Evolutionary conservation across 345 rosid genomes (phyloP), one percentile per base, ranked within the genome.

Genomic region (Lagerstroemia speciosa): DNA sequence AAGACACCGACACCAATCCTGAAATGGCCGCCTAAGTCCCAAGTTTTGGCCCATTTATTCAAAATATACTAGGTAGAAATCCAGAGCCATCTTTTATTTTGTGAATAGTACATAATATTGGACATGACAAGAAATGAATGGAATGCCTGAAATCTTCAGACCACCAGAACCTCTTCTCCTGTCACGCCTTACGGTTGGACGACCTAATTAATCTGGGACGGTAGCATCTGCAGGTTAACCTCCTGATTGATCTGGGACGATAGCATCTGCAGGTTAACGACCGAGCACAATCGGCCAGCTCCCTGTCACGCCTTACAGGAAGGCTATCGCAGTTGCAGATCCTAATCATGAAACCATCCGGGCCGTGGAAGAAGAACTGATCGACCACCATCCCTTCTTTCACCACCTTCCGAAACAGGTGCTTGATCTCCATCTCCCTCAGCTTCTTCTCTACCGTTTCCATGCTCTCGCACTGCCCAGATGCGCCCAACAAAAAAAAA

Each of bases 271-370:
- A 75, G 71, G 65, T 79, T 84, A 50, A 78, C 67, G 0, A 71
- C 79, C 0, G 92, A 84, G 74, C 97, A 85, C 2, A 92, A 78
- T 45, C 88, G 79, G 69, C 73, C 69, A 78, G 71, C 46, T 82
- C 91, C 0, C 83, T 0, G 64, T 85, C 0, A 92, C 1, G 96
- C 34, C n/a, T 40, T 22, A 90, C 89, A 1, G 95, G 98, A 3
- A 92, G 81, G 69, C 77, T 82, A 52, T 92, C 93, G 16, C 98
- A 88, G 72, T 90, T 83, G 79, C 96, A 92, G 10, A 92, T 84
- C 84, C 90, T 96, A 32, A 92, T 85, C 96, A 90, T 92, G 78
- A 84, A 86, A 0, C 90, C 96, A 70, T 92, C 93, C 5, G 96
- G 95, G 61, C 90, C 95, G 27, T 92, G 91, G 82, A 88, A 90